A percentile compares a stretch with the other conserved stretches of the same genome.
Evolutionary conservation across 371 early-diverging fungal species (phyloP).

Genomic region (Amoeboaphelidium occidentale): DNA sequence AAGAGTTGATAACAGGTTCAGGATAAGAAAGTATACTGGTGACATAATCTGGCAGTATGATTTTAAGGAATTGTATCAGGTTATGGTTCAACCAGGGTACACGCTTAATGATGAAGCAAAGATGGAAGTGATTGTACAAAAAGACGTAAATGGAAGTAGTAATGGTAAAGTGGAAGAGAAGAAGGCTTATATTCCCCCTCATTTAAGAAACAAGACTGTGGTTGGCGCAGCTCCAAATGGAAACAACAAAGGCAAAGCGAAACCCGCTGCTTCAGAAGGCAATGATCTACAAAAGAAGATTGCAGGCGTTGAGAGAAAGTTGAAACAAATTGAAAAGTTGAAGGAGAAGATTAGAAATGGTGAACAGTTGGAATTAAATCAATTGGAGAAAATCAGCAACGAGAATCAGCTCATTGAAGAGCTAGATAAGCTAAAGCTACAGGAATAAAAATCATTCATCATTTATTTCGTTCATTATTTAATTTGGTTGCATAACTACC

Average conservation of each 20-base stretch:
- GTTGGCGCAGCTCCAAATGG: neutral
- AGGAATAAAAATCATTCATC: too few species aligned
- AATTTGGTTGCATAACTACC: too few species aligned
- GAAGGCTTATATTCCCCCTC: neutral
- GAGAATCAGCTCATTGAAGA: too few species aligned
- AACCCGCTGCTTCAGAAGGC: neutral
- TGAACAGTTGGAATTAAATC: too few species aligned
- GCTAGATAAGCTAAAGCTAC: too few species aligned
- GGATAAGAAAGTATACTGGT: conserved; percentile 86
- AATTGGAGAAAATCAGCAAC: too few species aligned
- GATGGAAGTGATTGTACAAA: neutral
- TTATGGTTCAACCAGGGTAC: neutral
- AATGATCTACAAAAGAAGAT: too few species aligned
- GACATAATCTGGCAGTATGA: conserved; percentile 42
- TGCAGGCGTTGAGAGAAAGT: too few species aligned
- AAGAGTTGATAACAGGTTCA: conserved; percentile 89
- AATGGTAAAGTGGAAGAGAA: neutral
- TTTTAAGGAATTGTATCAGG: conserved; percentile 67
- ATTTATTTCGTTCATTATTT: too few species aligned
- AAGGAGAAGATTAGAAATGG: too few species aligned
- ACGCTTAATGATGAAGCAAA: conserved; percentile 5
- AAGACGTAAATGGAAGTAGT: neutral
- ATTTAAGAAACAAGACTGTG: neutral
- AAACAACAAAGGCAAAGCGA: neutral
- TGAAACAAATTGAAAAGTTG: too few species aligned